Conservation (phyloP, 2,329 filamentous ascomycete genomes). For the Seiridium cupressi region DNA sequence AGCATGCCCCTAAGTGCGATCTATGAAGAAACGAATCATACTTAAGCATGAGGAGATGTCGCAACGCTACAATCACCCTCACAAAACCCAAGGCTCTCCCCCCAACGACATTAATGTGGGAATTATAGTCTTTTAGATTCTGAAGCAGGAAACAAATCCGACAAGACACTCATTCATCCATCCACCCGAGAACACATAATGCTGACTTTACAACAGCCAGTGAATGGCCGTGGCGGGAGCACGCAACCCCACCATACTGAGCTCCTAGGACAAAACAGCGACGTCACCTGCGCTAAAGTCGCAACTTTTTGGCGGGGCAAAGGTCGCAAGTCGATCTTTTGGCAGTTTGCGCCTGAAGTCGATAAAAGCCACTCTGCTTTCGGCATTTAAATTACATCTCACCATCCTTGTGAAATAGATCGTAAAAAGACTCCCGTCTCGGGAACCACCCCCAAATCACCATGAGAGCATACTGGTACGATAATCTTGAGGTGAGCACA, state of each 20-base stretch:
- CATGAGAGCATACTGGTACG: constrained; percentile 60
- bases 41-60: too few relatives aligned
- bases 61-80: too few relatives aligned
- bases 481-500: constrained; percentile 49
- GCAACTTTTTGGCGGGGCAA: constrained; percentile 8
- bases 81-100: too few relatives aligned
- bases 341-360: constrained; percentile 3
- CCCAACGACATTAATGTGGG: too few relatives aligned
- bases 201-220: constrained; percentile 4
- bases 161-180: too few relatives aligned
- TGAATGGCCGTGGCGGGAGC: not conserved
- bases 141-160: too few relatives aligned
- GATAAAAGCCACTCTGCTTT: not conserved
- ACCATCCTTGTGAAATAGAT: not conserved
- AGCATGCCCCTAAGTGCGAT: too few relatives aligned
- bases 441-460: constrained; percentile 14
- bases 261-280: not conserved
- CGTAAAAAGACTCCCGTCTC: not conserved
- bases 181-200: not conserved
- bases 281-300: constrained; percentile 6
- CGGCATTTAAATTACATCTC: not conserved
- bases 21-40: too few relatives aligned
- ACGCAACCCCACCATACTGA: not conserved
- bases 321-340: not conserved
- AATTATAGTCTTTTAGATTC: too few relatives aligned